phyloP scores from a whole-genome alignment of 108 stramenopile species.

The Ochromonas danica region DNA sequence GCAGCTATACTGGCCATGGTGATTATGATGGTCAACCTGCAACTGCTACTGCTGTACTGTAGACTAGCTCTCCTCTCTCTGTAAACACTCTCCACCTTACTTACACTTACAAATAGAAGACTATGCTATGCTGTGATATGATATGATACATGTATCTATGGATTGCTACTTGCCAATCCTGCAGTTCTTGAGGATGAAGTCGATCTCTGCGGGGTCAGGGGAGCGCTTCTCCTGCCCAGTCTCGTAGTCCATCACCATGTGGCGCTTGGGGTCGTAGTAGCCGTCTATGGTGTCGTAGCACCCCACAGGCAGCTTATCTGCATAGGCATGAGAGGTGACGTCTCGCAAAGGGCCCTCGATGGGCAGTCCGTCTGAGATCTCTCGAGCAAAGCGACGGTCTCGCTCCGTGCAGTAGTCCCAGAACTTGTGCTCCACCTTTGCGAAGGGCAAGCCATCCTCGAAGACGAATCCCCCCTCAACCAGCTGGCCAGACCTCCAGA shows the following conservation, averaged over 20 bases:
- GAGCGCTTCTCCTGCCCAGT: background rate
- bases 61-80: too few relatives aligned
- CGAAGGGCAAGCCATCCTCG: slow-evolving; percentile 4
- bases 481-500: background rate
- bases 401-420: slow-evolving; percentile 23
- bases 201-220: background rate
- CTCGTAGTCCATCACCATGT: background rate
- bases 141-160: background rate
- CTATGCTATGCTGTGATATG: too few relatives aligned
- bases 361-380: slow-evolving; percentile 5
- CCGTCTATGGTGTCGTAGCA: slow-evolving; percentile 24
- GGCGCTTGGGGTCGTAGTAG: slow-evolving; percentile 29
- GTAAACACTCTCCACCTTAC: too few relatives aligned
- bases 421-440: background rate
- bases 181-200: slow-evolving; percentile 24
- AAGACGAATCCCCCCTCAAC: slow-evolving; percentile 28
- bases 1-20: too few relatives aligned
- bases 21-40: too few relatives aligned
- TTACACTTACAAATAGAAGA: too few relatives aligned
- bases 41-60: too few relatives aligned
- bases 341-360: background rate
- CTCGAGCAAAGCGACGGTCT: slow-evolving; percentile 1
- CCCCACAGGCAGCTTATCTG: background rate
- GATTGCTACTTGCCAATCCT: slow-evolving; percentile 11
- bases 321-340: background rate